Evolutionary conservation across 306 rosid genomes (phyloP), one percentile per base, ranked within the genome.

Genomic region (Hippophae tibetana): DNA sequence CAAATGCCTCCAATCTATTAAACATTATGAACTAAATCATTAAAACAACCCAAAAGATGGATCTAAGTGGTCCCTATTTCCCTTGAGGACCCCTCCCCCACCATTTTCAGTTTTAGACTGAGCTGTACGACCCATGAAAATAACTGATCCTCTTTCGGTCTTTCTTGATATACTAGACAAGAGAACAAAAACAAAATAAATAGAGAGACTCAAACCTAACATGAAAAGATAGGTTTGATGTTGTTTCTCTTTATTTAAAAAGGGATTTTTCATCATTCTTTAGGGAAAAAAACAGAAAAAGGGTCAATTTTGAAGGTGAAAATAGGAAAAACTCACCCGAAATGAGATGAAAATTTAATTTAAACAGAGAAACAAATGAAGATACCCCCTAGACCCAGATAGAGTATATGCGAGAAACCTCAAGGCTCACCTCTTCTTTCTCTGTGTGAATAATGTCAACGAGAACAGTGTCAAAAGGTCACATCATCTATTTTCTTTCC

Each of bases 31-130:
- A 60, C 66, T 44, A 23, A 62, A 62, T 43, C 54, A 62, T 46
- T 47, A 43, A 57, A 54, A 56, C 42, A 45, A 63, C 57, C 64
- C 74, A 63, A 56, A 64, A 47, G 45, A 56, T 60, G 54, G 65
- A 67, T 63, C 72, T 42, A 25, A 52, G 67, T 57, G 80, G 76
- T 66, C 76, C 73, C 63, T 44, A 13, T 60, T 51, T 8, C 53
- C 69, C 54, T 38, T 43, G 58, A 60, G 42, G 43, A 45, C 64
- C 42, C n/a, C 42, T 13, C 59, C 59, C 6, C 42, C 7, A 23
- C 52, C 12, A 55, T 53, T 6, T 51, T 42, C 59, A 61, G 62
- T 13, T 48, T 69, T 48, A 48, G 51, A 57, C 47, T 25, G 43
- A 69, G 53, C 48, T 43, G 13, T 42, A 18, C 23, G 57, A 60